These are phyloP conservation scores for Amaranthus tricolor DNA, from an alignment of 179 eudicot genomes.

Conservation along the genomic window DNA sequence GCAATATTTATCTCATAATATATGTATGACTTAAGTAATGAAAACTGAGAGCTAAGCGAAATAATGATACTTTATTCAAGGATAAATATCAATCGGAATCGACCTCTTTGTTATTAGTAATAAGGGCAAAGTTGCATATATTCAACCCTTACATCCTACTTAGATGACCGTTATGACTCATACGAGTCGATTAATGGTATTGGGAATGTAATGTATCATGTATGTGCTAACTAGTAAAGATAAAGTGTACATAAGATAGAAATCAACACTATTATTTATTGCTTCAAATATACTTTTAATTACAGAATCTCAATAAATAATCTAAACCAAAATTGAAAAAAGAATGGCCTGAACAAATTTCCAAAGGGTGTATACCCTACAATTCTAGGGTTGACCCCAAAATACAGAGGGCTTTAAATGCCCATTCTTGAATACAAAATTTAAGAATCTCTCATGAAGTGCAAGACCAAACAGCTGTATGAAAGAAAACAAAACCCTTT, in stretches of 20 bases:
- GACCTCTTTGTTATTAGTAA: too few species aligned
- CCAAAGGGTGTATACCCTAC: constrained; percentile 22
- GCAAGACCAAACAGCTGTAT: constrained; percentile 24
- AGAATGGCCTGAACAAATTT: constrained; percentile 22
- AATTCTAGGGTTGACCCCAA: constrained; percentile 26
- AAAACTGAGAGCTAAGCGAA: neutral
- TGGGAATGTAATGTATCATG: too few species aligned
- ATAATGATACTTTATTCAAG: neutral
- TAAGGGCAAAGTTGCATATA: too few species aligned
- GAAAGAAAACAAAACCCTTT: neutral
- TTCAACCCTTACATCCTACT: too few species aligned
- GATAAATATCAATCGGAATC: too few species aligned
- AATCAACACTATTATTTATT: constrained; percentile 21
- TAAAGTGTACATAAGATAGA: neutral
- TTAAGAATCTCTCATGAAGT: constrained; percentile 20
- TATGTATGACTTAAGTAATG: neutral
- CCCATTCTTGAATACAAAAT: constrained; percentile 23
- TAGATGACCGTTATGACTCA: too few species aligned
- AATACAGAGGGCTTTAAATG: constrained; percentile 25
- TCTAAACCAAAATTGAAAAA: constrained; percentile 24
- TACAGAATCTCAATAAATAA: constrained; percentile 28
- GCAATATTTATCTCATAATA: neutral
- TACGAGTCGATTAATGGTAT: too few species aligned
- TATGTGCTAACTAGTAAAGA: neutral
- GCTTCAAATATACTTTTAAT: constrained; percentile 23